Conservation (phyloP, 805 yeast species). For the Saccharomyces cerevisiae region DNA sequence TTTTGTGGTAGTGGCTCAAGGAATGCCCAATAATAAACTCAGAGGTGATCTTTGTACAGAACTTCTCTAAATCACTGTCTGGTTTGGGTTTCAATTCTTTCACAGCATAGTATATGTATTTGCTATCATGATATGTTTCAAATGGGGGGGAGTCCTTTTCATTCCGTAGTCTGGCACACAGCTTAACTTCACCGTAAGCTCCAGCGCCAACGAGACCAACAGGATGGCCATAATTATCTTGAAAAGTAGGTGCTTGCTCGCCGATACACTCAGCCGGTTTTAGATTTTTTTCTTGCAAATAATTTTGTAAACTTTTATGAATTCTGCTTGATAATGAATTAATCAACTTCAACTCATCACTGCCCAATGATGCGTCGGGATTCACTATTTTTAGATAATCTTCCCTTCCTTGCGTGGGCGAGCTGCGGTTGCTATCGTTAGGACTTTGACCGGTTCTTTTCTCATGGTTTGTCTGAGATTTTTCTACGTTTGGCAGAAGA, state of each 20-base stretch:
- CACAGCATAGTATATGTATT: constrained; percentile 70
- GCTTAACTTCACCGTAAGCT: constrained; percentile 87
- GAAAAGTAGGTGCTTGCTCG: constrained; percentile 21
- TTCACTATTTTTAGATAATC: constrained; percentile 21
- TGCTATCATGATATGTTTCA: constrained; percentile 60
- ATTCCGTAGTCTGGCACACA: constrained; percentile 49
- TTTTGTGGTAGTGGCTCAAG: constrained; percentile 40
- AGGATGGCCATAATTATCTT: constrained; percentile 43
- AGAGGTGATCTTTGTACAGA: constrained; percentile 76
- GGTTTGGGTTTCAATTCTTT: constrained; percentile 78
- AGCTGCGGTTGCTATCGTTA: constrained; percentile 2
- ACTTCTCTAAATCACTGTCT: constrained; percentile 86
- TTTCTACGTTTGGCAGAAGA: constrained; percentile 14
- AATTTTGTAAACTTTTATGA: constrained; percentile 31
- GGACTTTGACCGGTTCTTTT: constrained; percentile 1
- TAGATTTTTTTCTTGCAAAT: constrained; percentile 8
- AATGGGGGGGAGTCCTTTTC: constrained; percentile 9
- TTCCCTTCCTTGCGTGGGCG: not conserved
- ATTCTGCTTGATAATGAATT: constrained; percentile 41
- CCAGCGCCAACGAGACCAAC: constrained; percentile 74
- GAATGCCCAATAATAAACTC: constrained; percentile 85
- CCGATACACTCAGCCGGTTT: constrained; percentile 1
- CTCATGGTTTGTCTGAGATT: constrained; percentile 2
- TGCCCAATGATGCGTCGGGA: constrained; percentile 40
- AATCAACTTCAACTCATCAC: constrained; percentile 40